Evolutionary conservation across 345 rosid genomes (phyloP).

Genomic region (Microthlaspi erraticum): DNA sequence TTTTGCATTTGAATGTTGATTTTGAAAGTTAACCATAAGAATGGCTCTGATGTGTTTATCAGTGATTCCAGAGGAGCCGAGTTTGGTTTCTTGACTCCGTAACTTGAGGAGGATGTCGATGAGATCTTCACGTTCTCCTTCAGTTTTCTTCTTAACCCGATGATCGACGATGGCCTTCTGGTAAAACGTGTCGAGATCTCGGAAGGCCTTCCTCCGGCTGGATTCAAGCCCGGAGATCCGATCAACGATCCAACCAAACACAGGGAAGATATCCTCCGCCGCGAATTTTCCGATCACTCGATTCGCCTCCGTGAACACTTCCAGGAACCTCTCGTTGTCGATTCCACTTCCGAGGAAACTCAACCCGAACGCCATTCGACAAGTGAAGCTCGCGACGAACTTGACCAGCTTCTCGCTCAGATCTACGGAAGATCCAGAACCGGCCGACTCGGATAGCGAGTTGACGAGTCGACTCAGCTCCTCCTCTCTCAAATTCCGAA

Average conservation of each 20-base stretch:
- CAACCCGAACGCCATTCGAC: slow-evolving; percentile 42
- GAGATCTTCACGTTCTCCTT: slow-evolving; percentile 42
- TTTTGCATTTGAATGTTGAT: too few species aligned
- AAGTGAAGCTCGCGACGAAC: slow-evolving; percentile 41
- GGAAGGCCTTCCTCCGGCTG: slow-evolving; percentile 39
- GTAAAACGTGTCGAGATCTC: slow-evolving; percentile 40
- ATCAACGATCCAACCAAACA: slow-evolving; percentile 43
- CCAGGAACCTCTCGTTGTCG: slow-evolving; percentile 39
- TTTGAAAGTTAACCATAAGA: slow-evolving; percentile 34
- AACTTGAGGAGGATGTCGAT: slow-evolving; percentile 41
- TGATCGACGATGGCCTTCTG: slow-evolving; percentile 42
- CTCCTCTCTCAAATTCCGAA: slow-evolving; percentile 46
- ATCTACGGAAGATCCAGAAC: slow-evolving; percentile 35
- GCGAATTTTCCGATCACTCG: slow-evolving; percentile 43
- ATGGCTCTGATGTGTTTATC: slow-evolving; percentile 47
- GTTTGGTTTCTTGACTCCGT: slow-evolving; percentile 42
- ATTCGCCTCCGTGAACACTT: slow-evolving; percentile 35
- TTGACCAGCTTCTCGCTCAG: slow-evolving; percentile 39
- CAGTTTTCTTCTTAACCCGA: slow-evolving; percentile 33
- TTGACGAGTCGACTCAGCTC: slow-evolving; percentile 45
- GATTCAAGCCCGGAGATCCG: slow-evolving; percentile 38
- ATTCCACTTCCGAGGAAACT: slow-evolving; percentile 40
- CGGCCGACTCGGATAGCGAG: slow-evolving; percentile 38
- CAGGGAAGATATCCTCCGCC: slow-evolving; percentile 44
- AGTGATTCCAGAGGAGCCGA: slow-evolving; percentile 39